Conservation (phyloP, 495 filamentous ascomycete species). For the Aspergillus steynii region DNA sequence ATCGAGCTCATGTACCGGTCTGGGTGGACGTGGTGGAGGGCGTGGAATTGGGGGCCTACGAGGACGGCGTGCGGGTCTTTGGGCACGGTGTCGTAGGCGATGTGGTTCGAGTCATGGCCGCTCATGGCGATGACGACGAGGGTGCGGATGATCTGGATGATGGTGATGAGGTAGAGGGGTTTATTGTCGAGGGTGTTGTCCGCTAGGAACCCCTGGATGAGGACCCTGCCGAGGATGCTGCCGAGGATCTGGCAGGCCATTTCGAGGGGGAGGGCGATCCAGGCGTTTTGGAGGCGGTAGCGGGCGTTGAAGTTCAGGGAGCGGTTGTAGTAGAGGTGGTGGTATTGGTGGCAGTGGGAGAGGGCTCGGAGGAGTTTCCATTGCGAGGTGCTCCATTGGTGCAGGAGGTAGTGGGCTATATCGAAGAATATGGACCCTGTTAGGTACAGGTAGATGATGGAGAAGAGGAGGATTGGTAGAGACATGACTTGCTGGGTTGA, state of each 20-base stretch:
- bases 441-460: conserved; percentile 13
- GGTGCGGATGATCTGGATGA: conserved; percentile 7
- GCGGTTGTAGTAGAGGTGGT: conserved; percentile 25
- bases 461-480: background rate
- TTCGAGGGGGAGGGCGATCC: conserved; percentile 22
- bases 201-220: background rate
- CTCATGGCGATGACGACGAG: conserved; percentile 13
- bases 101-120: conserved; percentile 23
- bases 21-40: conserved; percentile 23
- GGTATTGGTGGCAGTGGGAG: conserved; percentile 20
- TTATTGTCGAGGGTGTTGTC: background rate
- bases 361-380: conserved; percentile 18
- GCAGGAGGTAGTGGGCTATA: conserved; percentile 18
- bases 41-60: conserved; percentile 25
- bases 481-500: background rate
- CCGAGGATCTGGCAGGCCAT: conserved; percentile 14
- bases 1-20: conserved; percentile 26
- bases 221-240: conserved; percentile 10
- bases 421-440: conserved; percentile 24
- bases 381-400: conserved; percentile 19
- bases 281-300: conserved; percentile 18
- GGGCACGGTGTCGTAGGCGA: conserved; percentile 15
- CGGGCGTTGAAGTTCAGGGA: conserved; percentile 19
- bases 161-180: background rate
- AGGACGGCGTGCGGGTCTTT: conserved; percentile 20